Evolutionary conservation across 2,329 filamentous ascomycete genomes (phyloP), one percentile per base, ranked within the genome.

Genomic region (Trichoderma brevicompactum): DNA sequence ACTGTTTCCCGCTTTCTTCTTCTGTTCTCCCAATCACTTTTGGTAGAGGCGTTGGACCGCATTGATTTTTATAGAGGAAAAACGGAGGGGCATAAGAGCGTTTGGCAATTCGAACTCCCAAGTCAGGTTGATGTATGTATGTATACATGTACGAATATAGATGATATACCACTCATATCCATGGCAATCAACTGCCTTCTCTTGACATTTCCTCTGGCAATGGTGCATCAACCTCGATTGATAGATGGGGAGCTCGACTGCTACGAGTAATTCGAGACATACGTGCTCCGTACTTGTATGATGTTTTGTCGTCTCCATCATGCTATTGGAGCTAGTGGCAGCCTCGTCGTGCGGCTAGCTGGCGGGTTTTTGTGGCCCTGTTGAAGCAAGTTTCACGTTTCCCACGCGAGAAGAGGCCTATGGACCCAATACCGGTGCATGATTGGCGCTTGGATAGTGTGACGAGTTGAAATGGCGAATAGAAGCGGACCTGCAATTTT

Each of bases 401-500:
- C 41, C 38, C 61, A 64, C 50, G 61, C 61, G 52, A 64, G 61
- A 55, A 38, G 56, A 44, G n/a, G 28, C 10, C 44, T 13, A 61
- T 62, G 62, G 44, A 65, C 34, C 32, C 53, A 23, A 40, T 50
- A n/a, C 17, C 36, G 34, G 28, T 41, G 49, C 23, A 4, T 64
- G 62, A 58, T 64, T 65, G 54, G 56, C 28, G 53, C 13, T 40
- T 15, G 13, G 13, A 28, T 58, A 58, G 62, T 49, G 62, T 44
- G 53, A 65, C 53, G 44, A 61, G 38, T 40, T 7, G 23, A 34
- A 40, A 52, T 62, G 38, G 46, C 56, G 40, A 46, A 65, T 46
- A 32, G 48, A 38, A 65, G 55, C 58, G 64, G 49, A 63, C 55
- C 64, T 62, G 46, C 48, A 65, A 65, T 61, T 41, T 61, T 54